Evolutionary conservation across 192 early-diverging fungal genomes (phyloP).

Genomic region (Chytriomyces sp.): DNA sequence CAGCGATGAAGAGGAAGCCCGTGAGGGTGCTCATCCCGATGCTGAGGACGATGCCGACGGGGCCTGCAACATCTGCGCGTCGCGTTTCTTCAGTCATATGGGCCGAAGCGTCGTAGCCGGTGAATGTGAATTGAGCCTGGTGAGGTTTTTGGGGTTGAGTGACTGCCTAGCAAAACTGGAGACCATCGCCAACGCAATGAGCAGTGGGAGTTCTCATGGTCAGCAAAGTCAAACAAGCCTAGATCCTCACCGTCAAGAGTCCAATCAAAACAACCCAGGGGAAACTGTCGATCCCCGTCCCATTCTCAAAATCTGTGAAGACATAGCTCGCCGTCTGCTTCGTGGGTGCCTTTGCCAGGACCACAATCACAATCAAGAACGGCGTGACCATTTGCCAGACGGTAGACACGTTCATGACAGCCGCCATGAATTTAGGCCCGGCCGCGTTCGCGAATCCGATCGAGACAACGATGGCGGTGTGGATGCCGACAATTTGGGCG

Average conservation of each 20-base stretch:
- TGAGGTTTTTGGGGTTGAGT: too few species aligned
- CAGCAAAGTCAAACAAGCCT: not conserved
- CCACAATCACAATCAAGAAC: slow-evolving; percentile 30
- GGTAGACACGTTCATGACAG: slow-evolving; percentile 30
- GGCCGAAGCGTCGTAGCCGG: slow-evolving; percentile 44
- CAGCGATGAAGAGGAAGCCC: slow-evolving; percentile 37
- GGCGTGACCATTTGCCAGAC: slow-evolving; percentile 31
- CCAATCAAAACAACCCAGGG: slow-evolving; percentile 35
- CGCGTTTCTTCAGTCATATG: slow-evolving; percentile 49
- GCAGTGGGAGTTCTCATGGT: not conserved
- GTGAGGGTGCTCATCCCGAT: slow-evolving; percentile 24
- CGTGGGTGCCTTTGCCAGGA: slow-evolving; percentile 27
- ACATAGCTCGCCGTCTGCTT: slow-evolving; percentile 14
- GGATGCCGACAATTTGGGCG: not conserved
- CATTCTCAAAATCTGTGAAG: slow-evolving; percentile 35
- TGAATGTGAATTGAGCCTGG: slow-evolving; percentile 20
- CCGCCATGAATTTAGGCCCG: slow-evolving; percentile 8
- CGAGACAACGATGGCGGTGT: not conserved
- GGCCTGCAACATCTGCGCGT: slow-evolving; percentile 33
- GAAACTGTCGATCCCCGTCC: slow-evolving; percentile 18
- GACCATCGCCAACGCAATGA: not conserved
- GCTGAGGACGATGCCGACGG: slow-evolving; percentile 35
- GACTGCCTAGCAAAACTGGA: too few species aligned
- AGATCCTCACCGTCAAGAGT: slow-evolving; percentile 13
- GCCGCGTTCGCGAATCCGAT: slow-evolving; percentile 11